Evolutionary conservation across 225 moss, liverwort and hornwort genomes (phyloP).

Genomic region (Pseudisothecium myosuroides): DNA sequence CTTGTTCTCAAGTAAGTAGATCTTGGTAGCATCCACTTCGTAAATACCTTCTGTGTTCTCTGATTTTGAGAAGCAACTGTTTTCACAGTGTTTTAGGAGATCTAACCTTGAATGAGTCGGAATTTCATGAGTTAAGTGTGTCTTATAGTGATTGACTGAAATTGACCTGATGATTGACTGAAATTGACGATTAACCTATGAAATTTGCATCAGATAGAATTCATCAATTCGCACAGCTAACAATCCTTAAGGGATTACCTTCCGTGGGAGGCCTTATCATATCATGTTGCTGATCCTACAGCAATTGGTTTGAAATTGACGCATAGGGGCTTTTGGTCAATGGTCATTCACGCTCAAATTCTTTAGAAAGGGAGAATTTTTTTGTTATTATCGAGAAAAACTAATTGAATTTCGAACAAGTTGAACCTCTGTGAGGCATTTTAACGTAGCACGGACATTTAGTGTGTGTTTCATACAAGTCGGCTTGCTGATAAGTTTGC

Average conservation of each 20-base stretch:
- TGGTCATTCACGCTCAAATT: not conserved
- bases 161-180: not conserved
- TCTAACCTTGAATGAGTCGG: not conserved
- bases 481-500: not conserved
- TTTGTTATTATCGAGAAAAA: not conserved
- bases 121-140: not conserved
- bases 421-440: not conserved
- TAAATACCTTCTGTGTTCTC: not conserved
- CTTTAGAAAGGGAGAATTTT: not conserved
- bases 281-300: not conserved
- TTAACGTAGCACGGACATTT: not conserved
- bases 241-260: not conserved
- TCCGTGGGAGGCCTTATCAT: not conserved
- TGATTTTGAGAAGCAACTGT: not conserved
- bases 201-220: not conserved
- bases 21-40: not conserved
- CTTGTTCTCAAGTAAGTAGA: conserved; percentile 74
- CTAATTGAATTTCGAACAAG: not conserved
- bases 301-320: not conserved
- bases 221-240: not conserved
- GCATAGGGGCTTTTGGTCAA: not conserved
- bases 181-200: not conserved
- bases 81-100: not conserved
- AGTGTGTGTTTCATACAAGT: not conserved
- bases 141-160: not conserved